Conservation (phyloP, 441 rosid genomes). For the Pelargonium australe region DNA sequence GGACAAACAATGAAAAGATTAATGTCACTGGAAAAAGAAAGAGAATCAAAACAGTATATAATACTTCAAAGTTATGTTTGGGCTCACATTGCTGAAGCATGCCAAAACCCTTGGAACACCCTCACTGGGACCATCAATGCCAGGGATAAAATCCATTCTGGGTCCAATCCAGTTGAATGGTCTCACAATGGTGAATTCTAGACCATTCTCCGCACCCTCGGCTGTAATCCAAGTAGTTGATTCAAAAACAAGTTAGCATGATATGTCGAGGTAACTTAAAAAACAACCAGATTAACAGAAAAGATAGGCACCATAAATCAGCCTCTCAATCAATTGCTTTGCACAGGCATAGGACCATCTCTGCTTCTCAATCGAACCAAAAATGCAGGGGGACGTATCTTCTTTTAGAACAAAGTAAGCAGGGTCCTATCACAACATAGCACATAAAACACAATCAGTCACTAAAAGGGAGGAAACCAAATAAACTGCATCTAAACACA, state of each 20-base stretch:
- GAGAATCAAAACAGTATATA: background rate
- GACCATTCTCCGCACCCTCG: slow-evolving; percentile 94
- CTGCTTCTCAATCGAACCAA: slow-evolving; percentile 96
- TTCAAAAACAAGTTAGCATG: slow-evolving; percentile 14
- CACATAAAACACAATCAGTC: background rate
- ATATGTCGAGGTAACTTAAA: slow-evolving; percentile 9
- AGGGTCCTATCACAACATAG: slow-evolving; percentile 59
- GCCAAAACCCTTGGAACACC: slow-evolving; percentile 98
- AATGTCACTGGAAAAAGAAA: slow-evolving; percentile 6
- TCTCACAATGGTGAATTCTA: slow-evolving; percentile 85
- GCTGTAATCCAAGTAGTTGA: slow-evolving; percentile 37
- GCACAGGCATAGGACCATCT: slow-evolving; percentile 99
- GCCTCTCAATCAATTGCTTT: slow-evolving; percentile 93
- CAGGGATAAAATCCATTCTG: slow-evolving; percentile 99
- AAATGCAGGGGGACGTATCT: slow-evolving; percentile 90
- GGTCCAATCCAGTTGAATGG: slow-evolving; percentile 99
- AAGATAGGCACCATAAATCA: slow-evolving; percentile 55
- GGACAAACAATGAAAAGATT: background rate
- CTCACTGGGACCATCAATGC: slow-evolving; percentile 97
- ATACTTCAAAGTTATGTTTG: background rate
- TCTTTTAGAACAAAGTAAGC: slow-evolving; percentile 79
- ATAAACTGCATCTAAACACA: background rate
- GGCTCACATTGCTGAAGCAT: slow-evolving; percentile 89
- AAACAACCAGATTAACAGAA: slow-evolving; percentile 7
- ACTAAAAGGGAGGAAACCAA: background rate